Evolutionary conservation across 2,329 filamentous ascomycete genomes (phyloP), one percentile per base, ranked within the genome.

Genomic region (Venturia pyrina): DNA sequence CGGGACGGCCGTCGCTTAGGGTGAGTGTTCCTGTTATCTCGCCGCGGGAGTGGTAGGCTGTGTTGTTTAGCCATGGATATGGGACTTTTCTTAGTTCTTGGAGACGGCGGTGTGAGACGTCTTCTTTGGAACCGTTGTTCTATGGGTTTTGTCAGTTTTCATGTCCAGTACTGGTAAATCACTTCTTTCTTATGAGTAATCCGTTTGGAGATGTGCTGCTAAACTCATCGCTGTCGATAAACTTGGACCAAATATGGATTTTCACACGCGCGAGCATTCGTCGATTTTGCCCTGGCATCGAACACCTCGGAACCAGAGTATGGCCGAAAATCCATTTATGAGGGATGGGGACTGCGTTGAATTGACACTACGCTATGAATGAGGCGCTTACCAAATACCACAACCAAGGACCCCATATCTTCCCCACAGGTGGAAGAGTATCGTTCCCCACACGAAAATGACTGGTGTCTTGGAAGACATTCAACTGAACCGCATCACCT

Each of bases 401-500:
- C 4, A 69, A 60, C 67, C 65, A 69, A 11, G 68, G 68, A 11
- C 68, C 67, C 68, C 67, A 69, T 21, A 64, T 48, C 44, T 67
- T 68, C 15, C 66, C 66, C 32, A 73, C 48, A 5, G 48, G 70
- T 34, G 74, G 69, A 67, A 77, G 75, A 1, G 70, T 72, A 62
- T 79, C 77, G 24, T 68, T 71, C 46, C 73, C 72, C 0, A 71
- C 72, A 5, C 74, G 76, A 68, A 75, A 73, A 68, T 79, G 81
- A 69, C 81, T 79, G 0, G 81, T 83, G 43, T 81, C 81, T 68
- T 83, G 81, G 41, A 83, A 76, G 78, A 83, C 82, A 70, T 83
- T 83, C 46, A 83, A 72, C 67, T 83, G 79, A 2, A 83, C 81
- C 0, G 77, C 76, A 66, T 83, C 81, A 5, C 81, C 81, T 0